Base-by-base conservation (phyloP, 371 early-diverging fungal genomes). In the Paraphysoderma sedebokerense region DNA sequence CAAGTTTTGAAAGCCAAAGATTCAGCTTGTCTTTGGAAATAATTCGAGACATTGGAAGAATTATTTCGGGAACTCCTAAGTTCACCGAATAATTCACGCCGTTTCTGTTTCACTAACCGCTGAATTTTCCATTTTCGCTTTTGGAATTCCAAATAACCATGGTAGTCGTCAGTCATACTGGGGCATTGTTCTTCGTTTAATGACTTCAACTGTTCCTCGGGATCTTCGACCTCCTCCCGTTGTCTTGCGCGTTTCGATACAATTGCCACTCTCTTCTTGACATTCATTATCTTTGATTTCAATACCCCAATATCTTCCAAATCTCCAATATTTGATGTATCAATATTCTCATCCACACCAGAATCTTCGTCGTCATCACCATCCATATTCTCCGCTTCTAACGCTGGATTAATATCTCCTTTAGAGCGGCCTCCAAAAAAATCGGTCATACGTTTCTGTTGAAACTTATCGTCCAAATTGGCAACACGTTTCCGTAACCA, bases 401-500 rank as follows among this genome's bases (percentile, higher is more conserved):
- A 35, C 12, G 20, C 30, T 24, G 54, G 55, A 4, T 47, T 53
- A 9, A 51, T 17, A 2, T 50, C 45, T 28, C 35, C 62, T 63
- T 49, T 68, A 42, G 28, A 57, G 28, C 46, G 57, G 41, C 44
- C 55, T 35, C 52, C 56, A 58, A 93, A 91, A 62, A 84, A 74
- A 31, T 86, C 86, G 0, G 88, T 86, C 56, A 97, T 89, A 9
- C 76, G 77, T 41, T 71, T 71, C 58, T 97, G 96, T 56, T 78
- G 79, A 47, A 73, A 70, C 51, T 78, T 75, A 57, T 82, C 87
- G 36, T 82, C 75, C 31, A 70, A 62, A 0, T 67, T 70, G 7
- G 76, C 67, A 1, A 92, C 76, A 20, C 90, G 75, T 52, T 81
- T 82, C 22, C 65, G 61, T 31, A 98, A 62, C 99, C 98, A 98